These are phyloP conservation scores for Pyricularia grisea DNA, from an alignment of 2,329 filamentous ascomycete species.

Conservation along the genomic window DNA sequence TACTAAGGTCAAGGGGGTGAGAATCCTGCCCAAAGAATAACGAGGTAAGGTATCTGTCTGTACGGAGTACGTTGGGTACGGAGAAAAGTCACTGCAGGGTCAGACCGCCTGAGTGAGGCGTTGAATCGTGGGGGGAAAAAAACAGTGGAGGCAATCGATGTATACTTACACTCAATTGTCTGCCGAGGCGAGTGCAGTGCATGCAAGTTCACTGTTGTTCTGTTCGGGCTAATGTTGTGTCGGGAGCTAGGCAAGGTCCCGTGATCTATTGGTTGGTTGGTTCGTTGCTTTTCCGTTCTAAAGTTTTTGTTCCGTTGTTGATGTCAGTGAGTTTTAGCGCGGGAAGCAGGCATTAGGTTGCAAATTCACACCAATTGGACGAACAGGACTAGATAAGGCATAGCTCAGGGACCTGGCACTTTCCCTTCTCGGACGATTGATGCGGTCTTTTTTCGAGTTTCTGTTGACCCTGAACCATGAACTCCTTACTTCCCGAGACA, in stretches of 20 bases:
- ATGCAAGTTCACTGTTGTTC: not conserved
- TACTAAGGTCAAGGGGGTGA: not conserved
- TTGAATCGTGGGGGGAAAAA: not conserved
- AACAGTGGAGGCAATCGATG: not conserved
- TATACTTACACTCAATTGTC: not conserved
- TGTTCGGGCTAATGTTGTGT: not conserved
- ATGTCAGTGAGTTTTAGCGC: not conserved
- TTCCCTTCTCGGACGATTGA: not conserved
- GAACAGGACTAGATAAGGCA: not conserved
- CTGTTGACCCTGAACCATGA: not conserved
- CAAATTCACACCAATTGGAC: not conserved
- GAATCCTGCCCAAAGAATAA: not conserved
- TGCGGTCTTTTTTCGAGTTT: not conserved
- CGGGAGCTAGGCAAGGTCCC: not conserved
- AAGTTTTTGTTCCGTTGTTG: not conserved
- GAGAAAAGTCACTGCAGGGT: not conserved
- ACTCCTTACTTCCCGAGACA: not conserved
- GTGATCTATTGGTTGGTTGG: not conserved
- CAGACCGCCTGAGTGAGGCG: not conserved
- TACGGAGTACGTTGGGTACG: not conserved
- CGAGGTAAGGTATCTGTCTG: too few relatives aligned
- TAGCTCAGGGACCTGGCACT: not conserved
- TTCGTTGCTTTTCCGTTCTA: not conserved
- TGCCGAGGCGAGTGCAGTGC: not conserved
- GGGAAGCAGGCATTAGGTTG: not conserved